These are phyloP conservation scores for Scopulariopsis brevicaulis DNA, from an alignment of 2,329 filamentous ascomycete genomes.

Conservation along the genomic window DNA sequence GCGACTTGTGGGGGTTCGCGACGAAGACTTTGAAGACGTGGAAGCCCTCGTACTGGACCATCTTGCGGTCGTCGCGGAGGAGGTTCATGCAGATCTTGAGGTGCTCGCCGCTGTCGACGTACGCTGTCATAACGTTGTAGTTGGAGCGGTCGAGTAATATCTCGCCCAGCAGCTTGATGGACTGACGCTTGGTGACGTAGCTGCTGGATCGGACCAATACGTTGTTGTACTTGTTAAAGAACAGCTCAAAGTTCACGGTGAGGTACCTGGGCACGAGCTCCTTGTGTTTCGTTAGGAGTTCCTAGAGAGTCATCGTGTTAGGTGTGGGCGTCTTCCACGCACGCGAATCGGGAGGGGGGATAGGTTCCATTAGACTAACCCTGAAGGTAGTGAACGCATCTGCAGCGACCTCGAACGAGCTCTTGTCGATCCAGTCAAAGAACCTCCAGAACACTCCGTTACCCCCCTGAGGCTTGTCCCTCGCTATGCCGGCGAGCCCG, in stretches of 20 bases:
- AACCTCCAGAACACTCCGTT: slow-evolving; percentile 92
- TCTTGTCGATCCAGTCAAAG: slow-evolving; percentile 94
- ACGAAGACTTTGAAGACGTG: slow-evolving; percentile 99
- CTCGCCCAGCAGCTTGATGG: slow-evolving; percentile 93
- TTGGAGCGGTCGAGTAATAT: slow-evolving; percentile 90
- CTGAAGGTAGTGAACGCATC: slow-evolving; percentile 97
- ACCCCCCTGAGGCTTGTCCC: slow-evolving; percentile 63
- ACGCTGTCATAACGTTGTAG: slow-evolving; percentile 96
- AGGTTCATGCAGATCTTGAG: slow-evolving; percentile 98
- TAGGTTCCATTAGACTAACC: slow-evolving; percentile 37
- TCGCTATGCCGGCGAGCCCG: slow-evolving; percentile 66
- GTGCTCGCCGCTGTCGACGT: slow-evolving; percentile 90
- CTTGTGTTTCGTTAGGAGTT: slow-evolving; percentile 91
- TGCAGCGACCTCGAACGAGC: slow-evolving; percentile 90
- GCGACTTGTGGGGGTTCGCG: slow-evolving; percentile 95
- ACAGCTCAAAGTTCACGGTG: slow-evolving; percentile 79
- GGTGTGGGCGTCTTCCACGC: background rate
- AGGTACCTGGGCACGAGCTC: slow-evolving; percentile 80
- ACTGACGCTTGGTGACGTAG: slow-evolving; percentile 96
- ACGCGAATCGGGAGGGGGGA: background rate
- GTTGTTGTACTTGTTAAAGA: slow-evolving; percentile 85
- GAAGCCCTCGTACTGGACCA: slow-evolving; percentile 99
- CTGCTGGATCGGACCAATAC: slow-evolving; percentile 82
- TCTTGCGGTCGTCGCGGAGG: slow-evolving; percentile 86
- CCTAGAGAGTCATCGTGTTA: slow-evolving; percentile 34